phyloP scores from a whole-genome alignment of 768 basidiomycete genomes.

The Kwoniella mangroviensis region DNA sequence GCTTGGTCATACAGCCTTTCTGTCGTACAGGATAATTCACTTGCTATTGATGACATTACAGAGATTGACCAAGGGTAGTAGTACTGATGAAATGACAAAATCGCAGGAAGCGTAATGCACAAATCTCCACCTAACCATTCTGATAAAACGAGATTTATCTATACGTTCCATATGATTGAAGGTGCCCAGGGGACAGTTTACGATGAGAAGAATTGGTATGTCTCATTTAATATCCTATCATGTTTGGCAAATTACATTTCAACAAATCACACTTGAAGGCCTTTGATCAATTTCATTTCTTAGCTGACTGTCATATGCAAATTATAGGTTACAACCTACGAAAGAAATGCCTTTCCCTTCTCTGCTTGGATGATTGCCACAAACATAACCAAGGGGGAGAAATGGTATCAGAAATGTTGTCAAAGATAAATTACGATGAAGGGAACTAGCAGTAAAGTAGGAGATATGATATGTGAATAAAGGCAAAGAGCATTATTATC shows the following conservation, averaged over 20 bases:
- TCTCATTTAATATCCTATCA: not conserved
- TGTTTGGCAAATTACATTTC: not conserved
- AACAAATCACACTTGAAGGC: no score
- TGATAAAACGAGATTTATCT: slow-evolving; percentile 76
- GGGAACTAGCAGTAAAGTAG: no score
- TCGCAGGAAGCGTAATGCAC: slow-evolving; percentile 71
- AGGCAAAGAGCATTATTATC: no score
- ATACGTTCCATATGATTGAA: slow-evolving; percentile 83
- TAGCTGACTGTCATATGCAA: not conserved
- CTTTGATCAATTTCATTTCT: not conserved
- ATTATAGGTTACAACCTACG: slow-evolving; percentile 77
- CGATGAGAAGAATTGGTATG: slow-evolving; percentile 82
- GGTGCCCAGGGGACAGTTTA: slow-evolving; percentile 64
- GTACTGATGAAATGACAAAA: not conserved
- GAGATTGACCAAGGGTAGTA: not conserved
- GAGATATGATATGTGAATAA: no score
- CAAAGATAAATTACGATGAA: no score
- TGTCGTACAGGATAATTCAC: no score
- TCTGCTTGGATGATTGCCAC: slow-evolving; percentile 43
- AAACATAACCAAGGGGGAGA: not conserved
- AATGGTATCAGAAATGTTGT: not conserved
- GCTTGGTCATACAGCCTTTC: not conserved
- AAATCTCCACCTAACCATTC: slow-evolving; percentile 87
- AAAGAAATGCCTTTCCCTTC: slow-evolving; percentile 73
- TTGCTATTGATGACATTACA: not conserved